A percentile compares a stretch with the other conserved stretches of the same genome.
These are phyloP conservation scores for Calonectria multiphialidica DNA, from an alignment of 2,329 filamentous ascomycete genomes.

Conservation along the genomic window DNA sequence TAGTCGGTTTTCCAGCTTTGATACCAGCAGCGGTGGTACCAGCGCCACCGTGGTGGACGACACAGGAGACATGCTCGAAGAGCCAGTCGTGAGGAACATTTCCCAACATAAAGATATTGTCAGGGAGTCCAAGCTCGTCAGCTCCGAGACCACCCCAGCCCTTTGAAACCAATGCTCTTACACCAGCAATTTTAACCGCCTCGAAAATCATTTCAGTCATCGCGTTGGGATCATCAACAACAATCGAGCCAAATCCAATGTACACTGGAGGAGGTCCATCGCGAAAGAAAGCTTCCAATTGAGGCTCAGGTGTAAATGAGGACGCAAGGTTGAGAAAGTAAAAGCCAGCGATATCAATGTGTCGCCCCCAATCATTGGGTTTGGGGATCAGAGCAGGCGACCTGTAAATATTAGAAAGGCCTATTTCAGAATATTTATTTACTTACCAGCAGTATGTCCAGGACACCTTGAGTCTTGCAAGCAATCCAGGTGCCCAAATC, in stretches of 20 bases:
- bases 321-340: conserved; percentile 79
- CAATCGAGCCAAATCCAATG: conserved; percentile 87
- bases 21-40: conserved; percentile 92
- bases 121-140: conserved; percentile 76
- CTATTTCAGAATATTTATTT: background rate
- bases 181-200: conserved; percentile 73
- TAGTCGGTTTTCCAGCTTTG: conserved; percentile 81
- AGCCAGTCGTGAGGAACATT: conserved; percentile 93
- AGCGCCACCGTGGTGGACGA: conserved; percentile 90
- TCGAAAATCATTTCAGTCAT: conserved; percentile 81
- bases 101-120: conserved; percentile 84
- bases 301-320: conserved; percentile 73
- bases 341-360: conserved; percentile 82
- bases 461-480: conserved; percentile 81
- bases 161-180: conserved; percentile 86
- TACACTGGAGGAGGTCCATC: conserved; percentile 81
- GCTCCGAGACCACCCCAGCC: conserved; percentile 89
- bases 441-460: conserved; percentile 88
- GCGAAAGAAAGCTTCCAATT: conserved; percentile 75
- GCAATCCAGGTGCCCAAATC: conserved; percentile 85
- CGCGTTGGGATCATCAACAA: conserved; percentile 79
- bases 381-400: conserved; percentile 84
- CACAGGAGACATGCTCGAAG: conserved; percentile 83
- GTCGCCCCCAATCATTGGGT: conserved; percentile 79
- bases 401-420: conserved; percentile 38